These are phyloP conservation scores for Fraxinus xanthoxyloides DNA, from an alignment of 305 asterid species.

Conservation along the genomic window DNA sequence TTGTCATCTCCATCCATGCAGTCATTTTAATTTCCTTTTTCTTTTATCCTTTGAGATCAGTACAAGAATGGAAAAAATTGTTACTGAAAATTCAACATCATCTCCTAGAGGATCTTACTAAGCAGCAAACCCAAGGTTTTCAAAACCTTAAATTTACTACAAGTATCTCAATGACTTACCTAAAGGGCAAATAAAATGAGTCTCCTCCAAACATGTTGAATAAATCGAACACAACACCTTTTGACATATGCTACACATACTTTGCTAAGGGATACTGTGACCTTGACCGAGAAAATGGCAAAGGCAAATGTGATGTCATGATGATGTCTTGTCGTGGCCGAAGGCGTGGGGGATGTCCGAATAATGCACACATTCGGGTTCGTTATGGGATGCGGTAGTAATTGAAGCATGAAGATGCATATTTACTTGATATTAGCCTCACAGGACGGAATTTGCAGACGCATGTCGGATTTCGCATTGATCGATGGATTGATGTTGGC, in stretches of 20 bases:
- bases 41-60: background rate
- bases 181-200: background rate
- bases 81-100: background rate
- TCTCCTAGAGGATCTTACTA: background rate
- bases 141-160: background rate
- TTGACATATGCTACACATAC: background rate
- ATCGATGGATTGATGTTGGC: background rate
- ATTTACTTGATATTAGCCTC: background rate
- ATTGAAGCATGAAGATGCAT: background rate
- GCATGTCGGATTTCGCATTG: background rate
- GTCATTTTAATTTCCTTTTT: background rate
- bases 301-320: background rate
- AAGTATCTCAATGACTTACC: background rate
- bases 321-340: background rate
- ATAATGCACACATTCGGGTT: background rate
- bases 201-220: background rate
- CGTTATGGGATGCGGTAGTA: background rate
- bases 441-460: background rate
- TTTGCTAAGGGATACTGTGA: background rate
- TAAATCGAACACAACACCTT: background rate
- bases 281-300: background rate
- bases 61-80: background rate
- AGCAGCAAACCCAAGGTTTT: background rate
- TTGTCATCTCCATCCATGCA: background rate
- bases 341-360: background rate